These are phyloP conservation scores for Barnettozyma sucrosica DNA, from an alignment of 805 yeast species.

Conservation along the genomic window DNA sequence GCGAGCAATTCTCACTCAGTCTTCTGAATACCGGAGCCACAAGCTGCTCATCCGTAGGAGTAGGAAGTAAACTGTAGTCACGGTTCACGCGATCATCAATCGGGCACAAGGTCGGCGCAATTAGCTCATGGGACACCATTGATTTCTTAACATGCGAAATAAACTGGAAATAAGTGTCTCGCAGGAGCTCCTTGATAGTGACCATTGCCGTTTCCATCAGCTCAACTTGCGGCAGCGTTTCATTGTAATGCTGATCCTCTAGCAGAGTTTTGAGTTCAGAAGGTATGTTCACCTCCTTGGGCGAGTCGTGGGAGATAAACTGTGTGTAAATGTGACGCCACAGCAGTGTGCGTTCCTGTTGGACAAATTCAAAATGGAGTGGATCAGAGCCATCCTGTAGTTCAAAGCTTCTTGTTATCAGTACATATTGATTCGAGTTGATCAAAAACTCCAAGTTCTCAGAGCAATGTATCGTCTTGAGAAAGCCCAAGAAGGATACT, in stretches of 20 bases:
- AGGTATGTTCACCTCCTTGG: conserved; percentile 30
- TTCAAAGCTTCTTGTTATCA: conserved; percentile 5
- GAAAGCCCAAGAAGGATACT: conserved; percentile 22
- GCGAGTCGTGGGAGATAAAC: conserved; percentile 34
- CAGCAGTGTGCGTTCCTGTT: conserved; percentile 8
- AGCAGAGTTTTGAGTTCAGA: conserved; percentile 20
- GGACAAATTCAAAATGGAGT: background rate
- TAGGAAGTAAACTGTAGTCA: conserved; percentile 14
- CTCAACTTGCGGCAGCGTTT: conserved; percentile 15
- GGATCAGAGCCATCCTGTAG: background rate
- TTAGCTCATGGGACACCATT: background rate
- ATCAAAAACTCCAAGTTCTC: conserved; percentile 26
- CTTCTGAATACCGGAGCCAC: conserved; percentile 8
- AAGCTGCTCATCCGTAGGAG: conserved; percentile 12
- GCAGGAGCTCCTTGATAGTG: conserved; percentile 18
- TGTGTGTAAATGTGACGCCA: conserved; percentile 31
- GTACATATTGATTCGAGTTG: conserved; percentile 16
- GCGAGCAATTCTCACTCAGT: conserved; percentile 17
- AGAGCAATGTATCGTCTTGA: conserved; percentile 22
- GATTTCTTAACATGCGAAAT: conserved; percentile 11
- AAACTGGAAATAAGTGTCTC: conserved; percentile 24
- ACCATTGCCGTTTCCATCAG: conserved; percentile 18
- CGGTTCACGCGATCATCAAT: conserved; percentile 6
- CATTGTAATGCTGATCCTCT: conserved; percentile 5
- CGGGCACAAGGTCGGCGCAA: background rate